Evolutionary conservation across 2,329 filamentous ascomycete species (phyloP), one percentile per base, ranked within the genome.

Genomic region (Aspergillus sp.): DNA sequence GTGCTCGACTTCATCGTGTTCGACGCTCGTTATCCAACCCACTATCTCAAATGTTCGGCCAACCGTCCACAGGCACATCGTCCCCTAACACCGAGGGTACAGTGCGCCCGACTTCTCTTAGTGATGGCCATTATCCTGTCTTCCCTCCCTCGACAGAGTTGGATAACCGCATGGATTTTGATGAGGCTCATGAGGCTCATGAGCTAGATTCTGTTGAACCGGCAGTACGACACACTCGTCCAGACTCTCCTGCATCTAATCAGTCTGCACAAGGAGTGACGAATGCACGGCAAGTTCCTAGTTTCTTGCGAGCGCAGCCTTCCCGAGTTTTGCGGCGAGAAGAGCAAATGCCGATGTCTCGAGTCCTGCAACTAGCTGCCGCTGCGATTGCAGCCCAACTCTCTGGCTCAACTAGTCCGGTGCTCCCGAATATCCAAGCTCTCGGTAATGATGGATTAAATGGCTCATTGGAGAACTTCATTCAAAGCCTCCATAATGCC

Each of bases 331-430:
- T 76, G 47, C 71, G 76, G 27, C 74, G 74, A 52, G 80, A 83
- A 57, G 81, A 85, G 57, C 80, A 83, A 58, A 81, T 80, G 3
- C 79, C 79, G 60, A 67, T 84, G 27, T 83, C 81, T 39, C 74
- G 80, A 38, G 72, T 84, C 25, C 69, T 85, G 15, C 82, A 82
- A 42, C 74, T 83, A 19, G 81, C 82, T 25, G 82, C 82, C 12
- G 78, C 80, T 35, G 80, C 81, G 10, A 84, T 83, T 33, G 82
- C 82, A 45, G 80, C 81, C 41, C 82, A 83, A 47, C 71, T 84
- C 33, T 82, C 83, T 53, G 81, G 81, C n/a, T 76, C 77, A 33
- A 72, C 79, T 53, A 74, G 77, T 41, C 74, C 77, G 48, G 74
- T 75, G 2, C 68, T 81, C 42, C 74, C 78, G 22, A 77, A 80